Conservation (phyloP, 306 rosid species). For the Vigna trinervia region DNA sequence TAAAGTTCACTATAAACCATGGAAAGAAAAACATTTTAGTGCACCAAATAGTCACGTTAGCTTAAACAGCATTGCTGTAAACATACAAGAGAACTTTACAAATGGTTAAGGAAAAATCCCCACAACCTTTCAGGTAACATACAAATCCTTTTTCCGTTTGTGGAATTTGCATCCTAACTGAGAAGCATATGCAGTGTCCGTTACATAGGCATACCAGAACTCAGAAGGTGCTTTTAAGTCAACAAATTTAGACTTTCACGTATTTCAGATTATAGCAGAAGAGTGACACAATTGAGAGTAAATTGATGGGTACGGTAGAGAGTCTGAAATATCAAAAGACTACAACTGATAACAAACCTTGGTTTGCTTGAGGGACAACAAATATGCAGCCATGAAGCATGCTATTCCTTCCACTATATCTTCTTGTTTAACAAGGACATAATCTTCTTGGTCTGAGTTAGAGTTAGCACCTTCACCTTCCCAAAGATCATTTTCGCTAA, state of each 20-base stretch:
- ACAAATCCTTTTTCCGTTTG: not conserved
- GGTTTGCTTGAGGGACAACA: conserved; percentile 87
- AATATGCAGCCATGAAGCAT: conserved; percentile 95
- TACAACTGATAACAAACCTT: conserved; percentile 58
- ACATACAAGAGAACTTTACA: conserved; percentile 17
- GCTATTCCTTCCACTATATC: conserved; percentile 97
- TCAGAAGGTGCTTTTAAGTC: not conserved
- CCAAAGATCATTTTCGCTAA: conserved; percentile 86
- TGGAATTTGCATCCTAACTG: not conserved
- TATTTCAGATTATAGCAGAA: not conserved
- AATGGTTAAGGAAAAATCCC: conserved; percentile 13
- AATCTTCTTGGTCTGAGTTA: conserved; percentile 74
- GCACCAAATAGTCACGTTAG: not conserved
- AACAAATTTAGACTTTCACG: not conserved
- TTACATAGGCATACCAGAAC: not conserved
- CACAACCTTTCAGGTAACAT: conserved; percentile 13
- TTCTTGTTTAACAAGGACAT: conserved; percentile 88
- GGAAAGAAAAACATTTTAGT: not conserved
- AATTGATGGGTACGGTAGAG: not conserved
- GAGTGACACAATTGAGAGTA: not conserved
- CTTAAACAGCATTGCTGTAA: not conserved
- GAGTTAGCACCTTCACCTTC: conserved; percentile 58
- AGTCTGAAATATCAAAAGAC: conserved; percentile 22
- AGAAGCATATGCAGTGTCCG: not conserved
- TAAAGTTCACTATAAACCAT: not conserved